phyloP scores from a whole-genome alignment of 2,329 filamentous ascomycete species.

The Nemania abortiva region DNA sequence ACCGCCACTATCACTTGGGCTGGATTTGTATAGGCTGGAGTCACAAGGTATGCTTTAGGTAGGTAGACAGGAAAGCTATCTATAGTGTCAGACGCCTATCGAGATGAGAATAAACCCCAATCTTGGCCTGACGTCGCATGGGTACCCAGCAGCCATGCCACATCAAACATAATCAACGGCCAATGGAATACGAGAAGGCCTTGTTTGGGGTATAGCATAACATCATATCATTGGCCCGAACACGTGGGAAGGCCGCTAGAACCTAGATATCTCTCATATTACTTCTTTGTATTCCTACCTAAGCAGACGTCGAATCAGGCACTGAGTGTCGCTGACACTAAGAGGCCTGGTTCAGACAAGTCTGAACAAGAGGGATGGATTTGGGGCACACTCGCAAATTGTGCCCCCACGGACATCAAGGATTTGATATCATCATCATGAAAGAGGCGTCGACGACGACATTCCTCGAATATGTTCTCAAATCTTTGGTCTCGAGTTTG shows the following conservation, averaged over 20 bases:
- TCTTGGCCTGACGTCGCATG: constrained; percentile 4
- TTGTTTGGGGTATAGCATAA: constrained; percentile 1
- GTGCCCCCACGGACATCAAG: constrained; percentile 31
- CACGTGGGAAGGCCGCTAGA: neutral
- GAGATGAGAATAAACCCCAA: too few relatives aligned
- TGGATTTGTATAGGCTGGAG: neutral
- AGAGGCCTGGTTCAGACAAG: constrained; percentile 2
- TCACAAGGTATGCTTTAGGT: neutral
- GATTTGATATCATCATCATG: constrained; percentile 46
- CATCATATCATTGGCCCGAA: neutral
- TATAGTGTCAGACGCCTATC: neutral
- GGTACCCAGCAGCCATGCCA: neutral
- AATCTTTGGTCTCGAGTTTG: constrained; percentile 52
- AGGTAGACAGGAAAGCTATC: neutral
- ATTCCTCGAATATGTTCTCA: constrained; percentile 51
- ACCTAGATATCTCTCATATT: constrained; percentile 12
- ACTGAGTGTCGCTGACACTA: constrained; percentile 6
- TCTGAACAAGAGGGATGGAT: neutral
- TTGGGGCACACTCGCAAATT: neutral
- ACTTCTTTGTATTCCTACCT: constrained; percentile 6
- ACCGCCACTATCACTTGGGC: neutral
- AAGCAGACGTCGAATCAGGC: constrained; percentile 7
- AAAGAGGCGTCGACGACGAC: constrained; percentile 46
- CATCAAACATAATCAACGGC: constrained; percentile 3
- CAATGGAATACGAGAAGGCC: neutral